Evolutionary conservation across 78 protist species (phyloP), one percentile per base, ranked within the genome.

Genomic region (Goniomonas avonlea): DNA sequence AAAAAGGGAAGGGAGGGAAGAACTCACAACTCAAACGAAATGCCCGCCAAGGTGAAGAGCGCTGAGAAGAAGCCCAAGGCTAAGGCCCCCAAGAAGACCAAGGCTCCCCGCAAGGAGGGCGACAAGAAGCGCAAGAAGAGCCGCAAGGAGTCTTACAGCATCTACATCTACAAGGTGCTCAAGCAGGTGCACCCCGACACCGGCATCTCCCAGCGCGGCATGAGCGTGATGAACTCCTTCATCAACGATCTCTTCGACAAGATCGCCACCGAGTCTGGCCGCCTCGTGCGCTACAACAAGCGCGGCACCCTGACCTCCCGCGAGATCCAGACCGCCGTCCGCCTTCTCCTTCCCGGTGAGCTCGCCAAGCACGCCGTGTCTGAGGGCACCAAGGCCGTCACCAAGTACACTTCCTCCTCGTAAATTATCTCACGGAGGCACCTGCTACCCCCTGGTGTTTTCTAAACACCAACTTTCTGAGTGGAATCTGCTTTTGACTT

Each of bases 351-450:
- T 25, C 89, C 96, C 53, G 94, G 94, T 31, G 96, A 93, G 82
- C 89, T 93, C 13, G 92, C 94, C 59, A 90, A 91, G 86, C 96
- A 93, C 80, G 96, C 96, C 47, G 90, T 91, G 76, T 80, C 90
- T 63, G 92, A 91, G 81, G 96, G 94, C 48, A 86, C 90, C 80
- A 89, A 90, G 89, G 94, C 96, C 48, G 92, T 93, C 63, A 76
- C 83, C 83, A 89, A 87, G 89, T 92, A 86, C 92, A 86, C 74
- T 23, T 66, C 74, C 39, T 63, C 71, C 48, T 63, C 71, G 71
- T 63, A 63, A 63, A 7, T n/a, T n/a, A n/a, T n/a, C n/a, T n/a
- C n/a, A n/a, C n/a, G n/a, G n/a, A n/a, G n/a, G n/a, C n/a, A n/a
- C n/a, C n/a, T n/a, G n/a, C n/a, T n/a, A n/a, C n/a, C n/a, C n/a